These are phyloP conservation scores for Pythium brachiatum DNA, from an alignment of 352 stramenopile species.

Conservation along the genomic window DNA sequence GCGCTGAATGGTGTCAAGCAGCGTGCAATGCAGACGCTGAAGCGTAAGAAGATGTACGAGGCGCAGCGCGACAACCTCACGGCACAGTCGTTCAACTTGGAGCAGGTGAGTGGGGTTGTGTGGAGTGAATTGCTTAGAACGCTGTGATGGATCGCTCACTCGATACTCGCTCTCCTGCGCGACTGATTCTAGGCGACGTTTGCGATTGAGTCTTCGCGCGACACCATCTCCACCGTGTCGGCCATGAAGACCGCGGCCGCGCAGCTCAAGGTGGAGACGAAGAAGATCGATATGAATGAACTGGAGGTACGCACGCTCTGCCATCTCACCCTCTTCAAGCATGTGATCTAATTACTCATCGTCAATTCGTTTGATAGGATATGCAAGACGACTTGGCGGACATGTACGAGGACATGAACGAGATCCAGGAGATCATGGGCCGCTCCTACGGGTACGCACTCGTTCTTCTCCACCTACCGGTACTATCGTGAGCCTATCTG, in stretches of 20 bases:
- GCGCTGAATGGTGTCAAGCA: slow-evolving; percentile 79
- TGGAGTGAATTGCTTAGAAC: not conserved
- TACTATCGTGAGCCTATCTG: not conserved
- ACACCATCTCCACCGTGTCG: slow-evolving; percentile 90
- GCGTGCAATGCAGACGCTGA: slow-evolving; percentile 82
- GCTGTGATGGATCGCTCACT: not conserved
- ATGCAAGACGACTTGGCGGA: slow-evolving; percentile 97
- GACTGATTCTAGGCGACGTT: slow-evolving; percentile 52
- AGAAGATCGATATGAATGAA: slow-evolving; percentile 96
- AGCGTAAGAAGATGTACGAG: slow-evolving; percentile 90
- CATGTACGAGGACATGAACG: slow-evolving; percentile 97
- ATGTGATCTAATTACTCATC: no score
- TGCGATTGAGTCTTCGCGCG: slow-evolving; percentile 92
- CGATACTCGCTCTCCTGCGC: not conserved
- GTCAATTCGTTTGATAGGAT: slow-evolving; percentile 47
- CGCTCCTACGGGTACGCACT: slow-evolving; percentile 90
- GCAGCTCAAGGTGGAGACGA: slow-evolving; percentile 92
- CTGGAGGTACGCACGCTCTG: slow-evolving; percentile 76
- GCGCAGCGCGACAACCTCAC: slow-evolving; percentile 74
- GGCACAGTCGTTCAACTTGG: slow-evolving; percentile 86
- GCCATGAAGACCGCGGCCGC: slow-evolving; percentile 93
- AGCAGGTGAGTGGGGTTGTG: slow-evolving; percentile 46
- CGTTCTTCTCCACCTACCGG: not conserved
- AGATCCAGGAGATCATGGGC: slow-evolving; percentile 97
- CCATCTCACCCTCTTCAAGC: no score